Percentiles rank a stretch among this genome's conserved stretches.
Conservation (phyloP, 768 basidiomycete genomes). For the Omphalotus guepiniiformis region DNA sequence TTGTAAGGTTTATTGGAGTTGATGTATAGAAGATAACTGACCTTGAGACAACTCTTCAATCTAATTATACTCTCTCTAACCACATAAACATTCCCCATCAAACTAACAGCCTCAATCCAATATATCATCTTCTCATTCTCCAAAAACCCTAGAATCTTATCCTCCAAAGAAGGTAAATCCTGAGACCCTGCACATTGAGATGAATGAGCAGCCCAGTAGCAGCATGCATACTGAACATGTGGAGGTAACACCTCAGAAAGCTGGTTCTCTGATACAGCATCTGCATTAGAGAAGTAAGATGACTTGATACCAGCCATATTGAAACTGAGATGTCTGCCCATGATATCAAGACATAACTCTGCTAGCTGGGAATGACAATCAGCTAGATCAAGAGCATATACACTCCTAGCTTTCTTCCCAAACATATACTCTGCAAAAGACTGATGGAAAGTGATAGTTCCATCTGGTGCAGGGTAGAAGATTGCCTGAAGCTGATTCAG, state of each 20-base stretch:
- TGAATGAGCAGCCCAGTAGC: neutral
- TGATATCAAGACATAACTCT: no score
- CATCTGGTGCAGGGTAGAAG: no score
- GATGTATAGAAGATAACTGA: neutral
- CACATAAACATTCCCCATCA: neutral
- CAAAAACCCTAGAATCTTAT: neutral
- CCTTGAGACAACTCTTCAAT: neutral
- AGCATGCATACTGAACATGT: neutral
- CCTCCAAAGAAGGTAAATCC: neutral
- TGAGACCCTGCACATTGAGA: no score
- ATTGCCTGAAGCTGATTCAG: no score
- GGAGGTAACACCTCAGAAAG: neutral
- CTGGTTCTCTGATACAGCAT: neutral
- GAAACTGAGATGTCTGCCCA: neutral
- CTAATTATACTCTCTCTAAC: neutral
- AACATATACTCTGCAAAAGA: no score
- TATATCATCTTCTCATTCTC: neutral
- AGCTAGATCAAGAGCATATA: no score
- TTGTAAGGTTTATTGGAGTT: neutral
- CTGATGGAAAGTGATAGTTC: no score
- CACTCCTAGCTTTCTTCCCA: no score
- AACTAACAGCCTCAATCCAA: conserved; percentile 1
- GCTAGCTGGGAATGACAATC: no score
- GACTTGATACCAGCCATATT: neutral
- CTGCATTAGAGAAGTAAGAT: neutral